These are phyloP conservation scores for Phytopythium aichiense DNA, from an alignment of 352 stramenopile species.

Conservation along the genomic window DNA sequence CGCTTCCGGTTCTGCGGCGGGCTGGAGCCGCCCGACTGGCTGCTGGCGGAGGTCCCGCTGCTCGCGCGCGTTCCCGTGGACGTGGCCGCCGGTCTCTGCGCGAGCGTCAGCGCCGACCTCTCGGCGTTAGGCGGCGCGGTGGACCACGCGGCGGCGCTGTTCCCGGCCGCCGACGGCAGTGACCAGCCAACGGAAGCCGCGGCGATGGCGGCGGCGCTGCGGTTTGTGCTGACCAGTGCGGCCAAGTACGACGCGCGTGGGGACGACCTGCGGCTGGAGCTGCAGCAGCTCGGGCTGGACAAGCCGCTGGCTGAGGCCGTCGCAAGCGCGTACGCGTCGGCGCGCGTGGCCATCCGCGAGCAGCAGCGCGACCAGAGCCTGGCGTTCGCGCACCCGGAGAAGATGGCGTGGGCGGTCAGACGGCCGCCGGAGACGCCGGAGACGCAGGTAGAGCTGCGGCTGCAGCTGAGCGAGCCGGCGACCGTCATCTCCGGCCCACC, in stretches of 20 bases:
- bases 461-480: slow-evolving; percentile 26
- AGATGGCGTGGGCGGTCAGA: slow-evolving; percentile 21
- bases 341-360: slow-evolving; percentile 21
- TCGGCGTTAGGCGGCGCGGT: not conserved
- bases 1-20: slow-evolving; percentile 58
- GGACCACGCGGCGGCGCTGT: not conserved
- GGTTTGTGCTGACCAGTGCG: slow-evolving; percentile 42
- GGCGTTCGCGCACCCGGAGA: slow-evolving; percentile 27
- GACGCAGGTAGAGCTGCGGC: slow-evolving; percentile 17
- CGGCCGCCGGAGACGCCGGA: not conserved
- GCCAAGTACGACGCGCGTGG: slow-evolving; percentile 39
- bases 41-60: slow-evolving; percentile 43
- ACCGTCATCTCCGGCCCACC: slow-evolving; percentile 6
- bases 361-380: slow-evolving; percentile 31
- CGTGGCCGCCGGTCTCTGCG: slow-evolving; percentile 17
- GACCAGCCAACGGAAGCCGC: not conserved
- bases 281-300: slow-evolving; percentile 44
- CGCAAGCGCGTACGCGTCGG: slow-evolving; percentile 25
- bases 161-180: not conserved
- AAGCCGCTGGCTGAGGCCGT: slow-evolving; percentile 15
- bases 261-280: slow-evolving; percentile 35
- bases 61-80: slow-evolving; percentile 15
- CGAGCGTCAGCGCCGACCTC: slow-evolving; percentile 25
- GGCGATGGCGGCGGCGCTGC: slow-evolving; percentile 27
- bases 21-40: slow-evolving; percentile 60